Evolutionary conservation across 495 filamentous ascomycete genomes (phyloP), one percentile per base, ranked within the genome.

Genomic region (Amorphotheca resinae): DNA sequence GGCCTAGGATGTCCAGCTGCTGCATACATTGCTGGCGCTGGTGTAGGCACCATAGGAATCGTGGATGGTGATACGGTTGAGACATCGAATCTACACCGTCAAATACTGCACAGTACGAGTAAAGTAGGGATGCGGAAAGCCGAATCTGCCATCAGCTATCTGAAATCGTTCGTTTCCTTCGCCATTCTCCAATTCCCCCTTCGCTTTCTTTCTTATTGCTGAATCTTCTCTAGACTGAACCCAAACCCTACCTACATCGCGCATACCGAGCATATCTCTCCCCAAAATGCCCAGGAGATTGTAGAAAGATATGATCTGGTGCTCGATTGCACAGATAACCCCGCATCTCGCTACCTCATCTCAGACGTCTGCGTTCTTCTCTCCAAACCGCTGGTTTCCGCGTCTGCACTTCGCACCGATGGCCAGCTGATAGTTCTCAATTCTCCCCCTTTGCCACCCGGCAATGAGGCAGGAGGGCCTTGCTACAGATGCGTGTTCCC

Each of bases 401-500:
- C 88, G 0, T 91, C 87, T 2, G 87, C 91, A 0, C 62, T 95
- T 17, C 74, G 80, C 4, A 87, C 77, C 0, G 87, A 94, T 36
- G 91, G 91, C 17, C 89, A 95, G 62, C 71, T 98, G 1, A 82
- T 91, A 60, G 77, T 93, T 0, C 66, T 98, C 26, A 84, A 84
- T 54, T 68, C 72, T 30, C 80, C 80, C 6, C 66, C 77, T 2
- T 60, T 60, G 0, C 54, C 66, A 4, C 61, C 62, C 26, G 68
- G 69, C 5, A 38, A 55, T 2, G 22, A 49, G 2, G 49, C 56
- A 17, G 61, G 61, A 21, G 79, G 84, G 0, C 87, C 88, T 1
- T 98, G 91, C 62, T 98, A 98, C 61, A 72, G 91, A 22, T 98
- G 91, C 58, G 75, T 95, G 22, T 98, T 93, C 55, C 83, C 84